Evolutionary conservation across 768 basidiomycete genomes (phyloP), one percentile per base, ranked within the genome.

Genomic region (Agrocybe chaxingu): DNA sequence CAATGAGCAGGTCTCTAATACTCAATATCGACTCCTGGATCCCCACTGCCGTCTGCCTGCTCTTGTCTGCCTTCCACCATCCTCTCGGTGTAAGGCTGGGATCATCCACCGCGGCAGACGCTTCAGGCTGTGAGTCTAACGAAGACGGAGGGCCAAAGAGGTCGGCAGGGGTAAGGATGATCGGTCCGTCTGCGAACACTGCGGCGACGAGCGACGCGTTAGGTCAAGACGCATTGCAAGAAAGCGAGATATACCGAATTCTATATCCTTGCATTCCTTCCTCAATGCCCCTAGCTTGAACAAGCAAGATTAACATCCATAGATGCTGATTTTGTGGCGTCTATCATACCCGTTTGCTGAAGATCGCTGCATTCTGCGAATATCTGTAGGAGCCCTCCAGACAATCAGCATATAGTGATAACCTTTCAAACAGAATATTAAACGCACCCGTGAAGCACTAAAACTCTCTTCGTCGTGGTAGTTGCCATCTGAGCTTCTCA

Each of bases 151-250:
- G 24, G 56, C 51, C 36, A 51, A 46, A 48, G 8, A 88, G 62
- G 56, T 92, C 89, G 8, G 71, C 82, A 0, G 87, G 87, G 30
- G 78, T 72, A 8, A 92, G 71, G 37, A 88, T 70, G 41, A 80
- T 74, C 1, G 88, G 88, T 0, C 76, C 90, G 54, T 91, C 85
- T 31, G 88, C 59, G 62, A 90, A 89, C 3, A 91, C 90, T 91
- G 54, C 1, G 42, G 44, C 13, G 32, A 37, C 42, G 32, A 41
- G 7, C 13, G 9, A 29, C 24, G 24, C 24, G 24, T 24, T 12
- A 32, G 37, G n/a, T n/a, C 37, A 16, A 34, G 32, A 51, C 24
- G 39, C 12, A 48, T 13, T 50, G 16, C 50, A 31, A 29, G 42
- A 39, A 11, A 37, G 30, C 10, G 16, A 8, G 32, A 57, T 66